Base-by-base conservation (phyloP, 2,329 filamentous ascomycete genomes). In the Penicillium sclerotigenum region DNA sequence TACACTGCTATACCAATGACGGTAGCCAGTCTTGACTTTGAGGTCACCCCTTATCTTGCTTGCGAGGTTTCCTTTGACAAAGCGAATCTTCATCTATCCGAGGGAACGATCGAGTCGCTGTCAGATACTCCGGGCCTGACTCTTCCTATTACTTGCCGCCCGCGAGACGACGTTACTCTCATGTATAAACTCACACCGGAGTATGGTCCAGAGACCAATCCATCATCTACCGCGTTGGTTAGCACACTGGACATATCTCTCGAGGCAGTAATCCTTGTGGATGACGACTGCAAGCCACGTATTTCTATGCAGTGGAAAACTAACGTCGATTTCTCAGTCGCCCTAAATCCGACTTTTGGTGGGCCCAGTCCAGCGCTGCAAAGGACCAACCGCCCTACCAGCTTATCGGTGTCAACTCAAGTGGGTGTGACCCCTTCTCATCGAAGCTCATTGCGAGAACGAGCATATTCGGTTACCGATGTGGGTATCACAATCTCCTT, bases 151-250 rank as follows among this genome's bases (percentile, higher is more conserved):
- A 64, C 68, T 11, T 78, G 79, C 62, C 77, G 76, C 14, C 79
- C 82, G 13, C 78, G 81, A 54, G 83, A 86, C 54, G 80, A 84
- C 62, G 68, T 83, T n/a, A 82, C 82, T 0, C 72, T 84, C 47
- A 70, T 85, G 20, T 86, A 84, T 67, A 81, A 79, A 62, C 72
- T 83, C 28, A 75, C 71, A 1, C 76, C 76, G 10, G 68, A 71
- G 37, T 70, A 73, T 42, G 70, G 68, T 2, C 62, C 70, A 3
- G 72, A 74, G 51, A 64, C 68, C 16, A 73, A 69, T 52, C 66
- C 68, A 13, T 70, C 75, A 10, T 73, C 63, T 54, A 76, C 71
- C 5, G 70, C 70, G 26, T 66, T 72, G 59, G 69, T 74, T 41
- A 73, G 74, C 57, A 65, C 66, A 8, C 65, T 84, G 36, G 77